Percentiles rank a stretch among this genome's conserved stretches.
These are phyloP conservation scores for Neofusicoccum cordaticola DNA, from an alignment of 2,329 filamentous ascomycete species.

Conservation along the genomic window DNA sequence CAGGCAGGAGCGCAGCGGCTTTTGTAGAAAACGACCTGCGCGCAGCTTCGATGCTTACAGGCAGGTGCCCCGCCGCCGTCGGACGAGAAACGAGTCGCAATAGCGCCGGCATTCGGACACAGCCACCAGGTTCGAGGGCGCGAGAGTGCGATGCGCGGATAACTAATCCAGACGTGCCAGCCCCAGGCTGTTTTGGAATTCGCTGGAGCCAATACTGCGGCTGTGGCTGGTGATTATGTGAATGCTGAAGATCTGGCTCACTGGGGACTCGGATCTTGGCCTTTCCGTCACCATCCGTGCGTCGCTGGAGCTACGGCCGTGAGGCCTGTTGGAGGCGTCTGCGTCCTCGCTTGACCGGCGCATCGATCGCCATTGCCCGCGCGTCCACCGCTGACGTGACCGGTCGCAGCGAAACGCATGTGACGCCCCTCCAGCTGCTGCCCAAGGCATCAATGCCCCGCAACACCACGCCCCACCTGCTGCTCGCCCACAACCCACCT, in stretches of 20 bases:
- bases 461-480: neutral
- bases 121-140: neutral
- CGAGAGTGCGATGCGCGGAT: neutral
- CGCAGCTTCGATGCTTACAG: neutral
- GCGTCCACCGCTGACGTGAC: neutral
- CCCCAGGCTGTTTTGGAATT: neutral
- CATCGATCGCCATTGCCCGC: neutral
- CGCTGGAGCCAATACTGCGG: neutral
- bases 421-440: neutral
- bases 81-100: conserved; percentile 7
- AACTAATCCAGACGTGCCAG: neutral
- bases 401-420: neutral
- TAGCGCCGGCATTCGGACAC: conserved; percentile 7
- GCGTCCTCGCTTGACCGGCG: neutral
- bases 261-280: conserved; percentile 5
- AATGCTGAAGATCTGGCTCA: neutral
- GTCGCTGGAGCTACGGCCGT: conserved; percentile 1
- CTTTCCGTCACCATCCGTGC: conserved; percentile 1
- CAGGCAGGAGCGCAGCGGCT: neutral
- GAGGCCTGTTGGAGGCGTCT: neutral
- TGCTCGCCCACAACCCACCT: neutral
- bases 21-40: neutral
- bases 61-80: conserved; percentile 2
- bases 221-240: conserved; percentile 3
- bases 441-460: neutral